Evolutionary conservation across 2,329 filamentous ascomycete species (phyloP), one percentile per base, ranked within the genome.

Genomic region (Neocatenulostroma microsporum): DNA sequence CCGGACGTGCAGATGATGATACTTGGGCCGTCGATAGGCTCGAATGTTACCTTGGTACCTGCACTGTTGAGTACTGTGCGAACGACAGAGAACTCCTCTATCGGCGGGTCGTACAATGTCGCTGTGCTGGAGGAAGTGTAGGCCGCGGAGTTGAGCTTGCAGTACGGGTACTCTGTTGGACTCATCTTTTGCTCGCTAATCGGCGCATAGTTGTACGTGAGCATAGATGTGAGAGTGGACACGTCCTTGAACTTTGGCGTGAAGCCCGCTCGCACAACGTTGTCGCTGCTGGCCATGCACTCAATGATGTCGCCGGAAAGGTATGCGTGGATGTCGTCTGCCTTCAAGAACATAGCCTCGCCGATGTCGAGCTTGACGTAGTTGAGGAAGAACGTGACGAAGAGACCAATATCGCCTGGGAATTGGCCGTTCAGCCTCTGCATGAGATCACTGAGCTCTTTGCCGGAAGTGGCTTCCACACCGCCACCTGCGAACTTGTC

Each of bases 211-310:
- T 80, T 84, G 69, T 98, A 98, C 0, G 91, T 98, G 48, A 98
- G 68, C 80, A 94, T 94, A 44, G 78, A 73, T 21, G 89, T 86
- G 9, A 98, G 72, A 0, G 87, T 96, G 36, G 79, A 67, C 15
- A 96, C 85, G 51, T 98, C 91, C 67, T 96, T 95, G 74, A 94
- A 98, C 61, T 98, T 98, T 38, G 91, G 91, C 0, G 91, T 98
- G 63, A 98, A 91, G 28, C 91, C 91, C 0, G 91, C 91, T 38
- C 91, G 86, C 34, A 98, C 88, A 23, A 98, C 91, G 49, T 98
- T 98, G 72, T 98, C 91, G n/a, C 85, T 94, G 7, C 86, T 82
- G 0, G 91, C 91, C 91, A 98, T 98, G 70, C 91, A 98, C 65
- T 98, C 91, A 59, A 98, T 87, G 50, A 98, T 94, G 56, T 98